These are phyloP conservation scores for Scenedesmus sp. DNA, from an alignment of 163 green algal genomes.

Conservation along the genomic window DNA sequence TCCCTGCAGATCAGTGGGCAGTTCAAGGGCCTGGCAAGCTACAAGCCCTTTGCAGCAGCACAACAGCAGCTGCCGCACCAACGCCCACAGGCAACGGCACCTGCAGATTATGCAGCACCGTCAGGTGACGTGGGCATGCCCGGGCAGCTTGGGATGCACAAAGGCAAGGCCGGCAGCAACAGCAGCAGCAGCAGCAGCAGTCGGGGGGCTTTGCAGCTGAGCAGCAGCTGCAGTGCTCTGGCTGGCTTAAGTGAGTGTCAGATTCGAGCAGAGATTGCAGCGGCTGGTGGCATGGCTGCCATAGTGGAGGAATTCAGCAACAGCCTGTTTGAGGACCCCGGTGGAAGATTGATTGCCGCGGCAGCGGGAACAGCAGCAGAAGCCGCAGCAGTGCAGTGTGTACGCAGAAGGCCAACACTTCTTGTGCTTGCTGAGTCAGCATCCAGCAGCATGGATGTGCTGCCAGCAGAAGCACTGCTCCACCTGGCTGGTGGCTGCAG, in stretches of 20 bases:
- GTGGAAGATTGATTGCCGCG: not conserved
- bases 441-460: not conserved
- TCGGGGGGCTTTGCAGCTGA: not conserved
- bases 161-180: not conserved
- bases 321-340: not conserved
- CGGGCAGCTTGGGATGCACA: not conserved
- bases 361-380: not conserved
- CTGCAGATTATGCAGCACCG: not conserved
- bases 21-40: not conserved
- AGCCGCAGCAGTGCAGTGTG: not conserved
- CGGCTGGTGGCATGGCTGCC: not conserved
- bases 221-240: not conserved
- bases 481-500: not conserved
- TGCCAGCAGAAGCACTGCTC: not conserved
- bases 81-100: not conserved
- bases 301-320: constrained; percentile 4
- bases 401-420: not conserved
- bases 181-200: not conserved
- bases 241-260: not conserved
- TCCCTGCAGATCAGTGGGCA: not conserved
- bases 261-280: not conserved
- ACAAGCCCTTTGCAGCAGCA: not conserved
- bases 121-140: not conserved
- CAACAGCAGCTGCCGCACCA: not conserved
- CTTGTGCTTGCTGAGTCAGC: not conserved